These are phyloP conservation scores for Fermentozyma sake DNA, from an alignment of 1,139 yeast genomes.

Conservation along the genomic window DNA sequence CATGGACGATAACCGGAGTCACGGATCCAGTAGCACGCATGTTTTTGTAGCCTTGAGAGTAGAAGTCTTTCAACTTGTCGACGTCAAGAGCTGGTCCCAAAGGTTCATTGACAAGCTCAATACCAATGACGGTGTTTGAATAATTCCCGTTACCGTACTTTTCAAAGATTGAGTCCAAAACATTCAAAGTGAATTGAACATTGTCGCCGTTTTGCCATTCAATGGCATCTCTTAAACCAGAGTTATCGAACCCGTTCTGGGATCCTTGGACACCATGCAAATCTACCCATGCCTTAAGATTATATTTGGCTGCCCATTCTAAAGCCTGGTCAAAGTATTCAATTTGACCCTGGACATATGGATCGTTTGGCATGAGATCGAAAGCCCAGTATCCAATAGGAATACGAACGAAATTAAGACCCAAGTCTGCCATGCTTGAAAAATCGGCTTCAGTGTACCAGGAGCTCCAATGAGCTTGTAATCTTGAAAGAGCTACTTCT, in stretches of 20 bases:
- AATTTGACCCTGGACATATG: conserved; percentile 85
- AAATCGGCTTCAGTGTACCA: conserved; percentile 80
- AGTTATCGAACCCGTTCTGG: conserved; percentile 94
- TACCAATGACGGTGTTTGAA: conserved; percentile 73
- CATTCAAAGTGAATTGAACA: conserved; percentile 48
- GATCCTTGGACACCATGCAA: conserved; percentile 97
- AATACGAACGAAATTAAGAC: conserved; percentile 81
- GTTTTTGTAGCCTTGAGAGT: conserved; percentile 48
- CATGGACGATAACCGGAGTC: conserved; percentile 60
- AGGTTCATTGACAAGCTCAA: conserved; percentile 88
- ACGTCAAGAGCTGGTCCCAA: conserved; percentile 64
- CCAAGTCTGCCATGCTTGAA: conserved; percentile 52
- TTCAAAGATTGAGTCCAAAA: conserved; percentile 39
- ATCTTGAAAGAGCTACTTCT: conserved; percentile 46
- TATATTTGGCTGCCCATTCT: conserved; percentile 62
- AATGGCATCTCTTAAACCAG: conserved; percentile 71
- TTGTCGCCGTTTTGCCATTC: conserved; percentile 56
- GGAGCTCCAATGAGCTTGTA: conserved; percentile 71
- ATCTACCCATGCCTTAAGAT: conserved; percentile 82
- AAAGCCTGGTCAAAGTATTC: conserved; percentile 70
- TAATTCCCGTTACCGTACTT: conserved; percentile 67
- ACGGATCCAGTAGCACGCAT: conserved; percentile 46
- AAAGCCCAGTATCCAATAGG: conserved; percentile 99
- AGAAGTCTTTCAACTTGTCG: conserved; percentile 54
- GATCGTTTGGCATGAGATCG: conserved; percentile 57